These are phyloP conservation scores for Diplosphaera chodatii DNA, from an alignment of 139 green algal species.

Conservation along the genomic window DNA sequence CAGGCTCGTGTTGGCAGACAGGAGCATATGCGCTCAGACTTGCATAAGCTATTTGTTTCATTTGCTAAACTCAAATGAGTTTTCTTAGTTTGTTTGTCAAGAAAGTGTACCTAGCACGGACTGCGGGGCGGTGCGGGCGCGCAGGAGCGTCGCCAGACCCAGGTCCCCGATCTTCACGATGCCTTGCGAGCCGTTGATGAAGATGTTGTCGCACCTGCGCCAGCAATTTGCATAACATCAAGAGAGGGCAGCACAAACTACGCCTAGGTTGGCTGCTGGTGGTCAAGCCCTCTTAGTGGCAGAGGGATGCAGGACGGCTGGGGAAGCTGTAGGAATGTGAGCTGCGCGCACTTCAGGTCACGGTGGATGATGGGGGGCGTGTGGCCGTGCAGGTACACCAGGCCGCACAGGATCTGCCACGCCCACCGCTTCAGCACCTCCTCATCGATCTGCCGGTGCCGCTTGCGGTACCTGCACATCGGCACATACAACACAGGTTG, in stretches of 20 bases:
- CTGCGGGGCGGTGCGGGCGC: conserved; percentile 80
- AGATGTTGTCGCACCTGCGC: conserved; percentile 93
- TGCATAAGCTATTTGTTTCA: too few species aligned
- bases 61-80: too few species aligned
- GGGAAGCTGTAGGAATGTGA: too few species aligned
- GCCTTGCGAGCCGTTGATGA: conserved; percentile 90
- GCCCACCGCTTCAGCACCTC: conserved; percentile 93
- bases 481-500: background rate
- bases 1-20: too few species aligned
- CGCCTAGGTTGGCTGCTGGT: too few species aligned
- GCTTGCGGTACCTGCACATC: conserved; percentile 80
- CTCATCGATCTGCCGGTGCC: conserved; percentile 84
- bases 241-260: conserved; percentile 38
- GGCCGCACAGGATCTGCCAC: conserved; percentile 94
- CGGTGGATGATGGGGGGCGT: conserved; percentile 84
- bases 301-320: too few species aligned
- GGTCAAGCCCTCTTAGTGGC: too few species aligned
- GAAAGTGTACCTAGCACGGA: conserved; percentile 68
- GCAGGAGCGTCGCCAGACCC: conserved; percentile 89
- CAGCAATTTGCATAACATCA: conserved; percentile 32
- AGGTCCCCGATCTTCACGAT: conserved; percentile 99
- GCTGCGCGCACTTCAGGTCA: conserved; percentile 64
- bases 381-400: conserved; percentile 95
- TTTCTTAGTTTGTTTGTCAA: too few species aligned
- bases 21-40: too few species aligned